These are phyloP conservation scores for Domatiomyces globalis DNA, from an alignment of 2,329 filamentous ascomycete genomes.

Conservation along the genomic window DNA sequence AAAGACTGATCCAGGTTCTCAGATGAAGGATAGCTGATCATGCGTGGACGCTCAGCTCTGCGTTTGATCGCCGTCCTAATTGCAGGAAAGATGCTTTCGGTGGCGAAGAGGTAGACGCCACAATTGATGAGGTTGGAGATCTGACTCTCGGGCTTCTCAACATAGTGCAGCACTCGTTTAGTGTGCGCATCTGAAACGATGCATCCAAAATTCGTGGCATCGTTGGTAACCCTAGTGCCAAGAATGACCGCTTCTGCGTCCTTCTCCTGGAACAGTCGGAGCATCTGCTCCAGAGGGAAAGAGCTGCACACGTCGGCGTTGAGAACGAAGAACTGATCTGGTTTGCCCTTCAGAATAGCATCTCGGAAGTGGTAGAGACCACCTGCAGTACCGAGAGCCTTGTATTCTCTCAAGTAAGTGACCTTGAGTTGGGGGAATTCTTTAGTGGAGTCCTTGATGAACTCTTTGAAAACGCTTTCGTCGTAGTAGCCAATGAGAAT, in stretches of 20 bases:
- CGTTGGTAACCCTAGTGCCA: slow-evolving; percentile 78
- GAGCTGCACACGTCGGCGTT: slow-evolving; percentile 99
- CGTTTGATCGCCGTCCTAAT: slow-evolving; percentile 93
- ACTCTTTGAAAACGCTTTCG: slow-evolving; percentile 90
- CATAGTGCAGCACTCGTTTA: slow-evolving; percentile 92
- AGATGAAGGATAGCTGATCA: slow-evolving; percentile 88
- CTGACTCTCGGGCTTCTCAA: slow-evolving; percentile 95
- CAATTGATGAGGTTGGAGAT: slow-evolving; percentile 99
- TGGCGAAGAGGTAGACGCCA: slow-evolving; percentile 93
- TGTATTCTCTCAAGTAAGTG: slow-evolving; percentile 94
- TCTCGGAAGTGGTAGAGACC: slow-evolving; percentile 98
- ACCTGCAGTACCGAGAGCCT: slow-evolving; percentile 86
- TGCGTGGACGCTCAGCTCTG: slow-evolving; percentile 74
- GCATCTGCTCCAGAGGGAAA: slow-evolving; percentile 92
- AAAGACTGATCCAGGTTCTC: slow-evolving; percentile 71
- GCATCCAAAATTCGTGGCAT: slow-evolving; percentile 92
- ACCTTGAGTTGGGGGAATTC: slow-evolving; percentile 80
- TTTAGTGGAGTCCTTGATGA: slow-evolving; percentile 78
- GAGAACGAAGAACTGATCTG: slow-evolving; percentile 90
- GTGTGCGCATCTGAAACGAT: slow-evolving; percentile 90
- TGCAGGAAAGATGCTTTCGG: slow-evolving; percentile 89
- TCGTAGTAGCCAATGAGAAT: slow-evolving; percentile 99
- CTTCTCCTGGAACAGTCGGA: slow-evolving; percentile 83
- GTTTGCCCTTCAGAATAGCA: slow-evolving; percentile 88
- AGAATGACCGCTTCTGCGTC: slow-evolving; percentile 94